Evolutionary conservation across 1,139 yeast species (phyloP), one percentile per base, ranked within the genome.

Genomic region (Suhomyces yuchorum): DNA sequence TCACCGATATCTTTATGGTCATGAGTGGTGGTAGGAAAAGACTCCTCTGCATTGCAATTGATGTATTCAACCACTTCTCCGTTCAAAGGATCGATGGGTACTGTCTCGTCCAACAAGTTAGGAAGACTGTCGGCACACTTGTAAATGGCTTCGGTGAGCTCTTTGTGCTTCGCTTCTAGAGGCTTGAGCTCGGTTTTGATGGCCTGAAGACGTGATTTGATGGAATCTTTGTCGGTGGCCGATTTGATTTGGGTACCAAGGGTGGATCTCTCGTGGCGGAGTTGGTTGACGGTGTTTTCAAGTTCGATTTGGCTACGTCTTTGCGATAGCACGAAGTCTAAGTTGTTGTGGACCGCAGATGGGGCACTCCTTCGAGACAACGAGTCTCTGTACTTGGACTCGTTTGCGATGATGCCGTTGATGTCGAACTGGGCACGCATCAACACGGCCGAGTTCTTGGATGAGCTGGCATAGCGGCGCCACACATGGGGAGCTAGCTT

Each of bases 1-100:
- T 76, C 81, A 33, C 87, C 90, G 15, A 95, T 84, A 2, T 63
- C 65, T 46, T 84, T 81, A 60, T 95, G 99, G 56, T 86, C 91
- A 6, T 22, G 14, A 2, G 42, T 42, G 2, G 61, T 56, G 1
- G 50, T 38, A 23, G 52, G 52, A 4, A 65, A 65, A 18, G 63
- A 70, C 49, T 48, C 63, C 28, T 63, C 62, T 20, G 69, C 56
- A 0, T 45, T 34, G 30, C 77, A 69, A 51, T 85, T 83, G 35
- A 86, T 67, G 63, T 78, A 78, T 52, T 72, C 67, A 8, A 80
- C 75, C 2, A 83, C 60, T 26, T 74, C 75, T 17, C 67, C 68
- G 4, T 49, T 42, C 3, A 53, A 51, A 26, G 82, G 84, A 20
- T 75, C 70, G 1, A 59, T 51, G 0, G 80, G 78, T 0, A 82